Conservation (phyloP, 306 rosid genomes). For the Carpinus fangiana region DNA sequence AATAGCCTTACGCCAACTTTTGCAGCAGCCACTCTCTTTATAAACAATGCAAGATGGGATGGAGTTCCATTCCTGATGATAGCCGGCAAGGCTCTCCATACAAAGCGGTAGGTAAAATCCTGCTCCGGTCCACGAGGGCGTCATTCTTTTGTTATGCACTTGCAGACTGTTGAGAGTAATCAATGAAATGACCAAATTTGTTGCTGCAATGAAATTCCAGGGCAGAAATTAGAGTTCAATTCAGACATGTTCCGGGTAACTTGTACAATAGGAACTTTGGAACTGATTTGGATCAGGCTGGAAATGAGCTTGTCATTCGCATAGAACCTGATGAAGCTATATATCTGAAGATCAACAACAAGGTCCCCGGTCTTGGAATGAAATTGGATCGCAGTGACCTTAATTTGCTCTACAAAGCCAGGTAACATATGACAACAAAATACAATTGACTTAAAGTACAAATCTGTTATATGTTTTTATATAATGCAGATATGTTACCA, state of each 20-base stretch:
- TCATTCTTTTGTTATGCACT: conserved; percentile 10
- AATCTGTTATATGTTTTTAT: background rate
- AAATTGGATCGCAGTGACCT: conserved; percentile 88
- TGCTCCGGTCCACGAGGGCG: background rate
- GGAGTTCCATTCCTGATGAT: conserved; percentile 97
- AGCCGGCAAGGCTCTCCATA: conserved; percentile 97
- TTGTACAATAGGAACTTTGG: conserved; percentile 86
- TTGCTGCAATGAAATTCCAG: conserved; percentile 42
- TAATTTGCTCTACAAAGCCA: conserved; percentile 76
- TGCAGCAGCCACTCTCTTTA: conserved; percentile 92
- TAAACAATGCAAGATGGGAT: conserved; percentile 97
- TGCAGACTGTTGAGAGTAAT: conserved; percentile 14
- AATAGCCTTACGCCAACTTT: conserved; percentile 92
- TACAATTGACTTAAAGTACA: background rate
- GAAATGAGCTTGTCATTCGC: conserved; percentile 93
- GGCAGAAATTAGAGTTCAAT: conserved; percentile 97
- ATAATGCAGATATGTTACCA: background rate
- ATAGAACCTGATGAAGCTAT: conserved; percentile 96
- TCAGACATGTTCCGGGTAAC: conserved; percentile 93
- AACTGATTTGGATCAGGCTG: conserved; percentile 85
- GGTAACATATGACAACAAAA: conserved; percentile 44
- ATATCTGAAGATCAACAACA: conserved; percentile 92
- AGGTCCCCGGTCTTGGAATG: conserved; percentile 97
- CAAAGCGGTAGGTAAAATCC: conserved; percentile 55
- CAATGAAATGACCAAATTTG: conserved; percentile 22